Evolutionary conservation across 805 yeast species (phyloP).

Genomic region (Saitoella complicata): DNA sequence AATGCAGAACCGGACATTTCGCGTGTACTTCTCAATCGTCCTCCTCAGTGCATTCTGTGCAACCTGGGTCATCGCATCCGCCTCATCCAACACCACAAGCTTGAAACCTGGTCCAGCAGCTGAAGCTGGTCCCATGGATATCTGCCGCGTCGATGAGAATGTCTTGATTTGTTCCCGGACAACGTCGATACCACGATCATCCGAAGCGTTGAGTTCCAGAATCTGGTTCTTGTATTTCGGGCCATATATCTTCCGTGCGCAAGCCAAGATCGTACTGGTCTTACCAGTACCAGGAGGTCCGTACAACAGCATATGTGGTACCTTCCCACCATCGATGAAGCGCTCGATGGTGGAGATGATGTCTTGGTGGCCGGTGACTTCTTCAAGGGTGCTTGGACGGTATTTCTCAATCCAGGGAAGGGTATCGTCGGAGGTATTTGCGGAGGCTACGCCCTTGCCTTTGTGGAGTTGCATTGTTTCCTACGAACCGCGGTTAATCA

Average conservation of each 20-base stretch:
- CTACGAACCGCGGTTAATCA: no score
- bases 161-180: slow-evolving; percentile 73
- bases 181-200: slow-evolving; percentile 78
- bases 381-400: slow-evolving; percentile 70
- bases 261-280: slow-evolving; percentile 72
- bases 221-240: slow-evolving; percentile 52
- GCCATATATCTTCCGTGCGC: slow-evolving; percentile 73
- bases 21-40: slow-evolving; percentile 69
- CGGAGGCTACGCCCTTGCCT: no score
- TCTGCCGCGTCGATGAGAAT: slow-evolving; percentile 88
- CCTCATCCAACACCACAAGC: slow-evolving; percentile 82
- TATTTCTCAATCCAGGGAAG: slow-evolving; percentile 62
- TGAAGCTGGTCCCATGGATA: slow-evolving; percentile 55
- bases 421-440: background rate
- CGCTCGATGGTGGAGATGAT: slow-evolving; percentile 64
- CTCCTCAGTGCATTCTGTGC: slow-evolving; percentile 93
- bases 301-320: slow-evolving; percentile 83
- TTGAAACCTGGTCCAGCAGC: slow-evolving; percentile 81
- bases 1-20: slow-evolving; percentile 80
- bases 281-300: slow-evolving; percentile 94
- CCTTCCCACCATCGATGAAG: slow-evolving; percentile 63
- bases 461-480: no score
- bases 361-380: slow-evolving; percentile 81
- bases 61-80: slow-evolving; percentile 93
- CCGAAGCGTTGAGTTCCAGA: slow-evolving; percentile 74